Conservation (phyloP, 2,329 filamentous ascomycete species). For the Cyclaneusma minus region DNA sequence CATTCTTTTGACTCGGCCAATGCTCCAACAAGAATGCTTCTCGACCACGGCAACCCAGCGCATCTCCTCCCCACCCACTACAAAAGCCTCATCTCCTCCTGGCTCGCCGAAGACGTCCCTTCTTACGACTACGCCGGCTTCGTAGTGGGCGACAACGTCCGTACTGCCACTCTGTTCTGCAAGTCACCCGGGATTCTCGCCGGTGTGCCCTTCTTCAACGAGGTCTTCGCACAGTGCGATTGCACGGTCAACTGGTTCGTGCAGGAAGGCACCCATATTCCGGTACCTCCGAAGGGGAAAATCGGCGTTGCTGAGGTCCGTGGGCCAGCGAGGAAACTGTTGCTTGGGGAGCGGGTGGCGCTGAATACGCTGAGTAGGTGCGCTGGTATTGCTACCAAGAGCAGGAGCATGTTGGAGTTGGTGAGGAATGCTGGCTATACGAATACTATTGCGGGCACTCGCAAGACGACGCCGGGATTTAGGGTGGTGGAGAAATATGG, state of each 20-base stretch:
- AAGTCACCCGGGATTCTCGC: slow-evolving; percentile 71
- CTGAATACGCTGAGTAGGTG: slow-evolving; percentile 83
- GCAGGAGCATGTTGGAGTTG: slow-evolving; percentile 34
- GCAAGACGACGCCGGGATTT: slow-evolving; percentile 95
- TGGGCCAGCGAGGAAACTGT: slow-evolving; percentile 65
- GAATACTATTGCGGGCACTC: slow-evolving; percentile 79
- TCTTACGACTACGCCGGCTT: slow-evolving; percentile 96
- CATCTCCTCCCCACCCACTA: slow-evolving; percentile 76
- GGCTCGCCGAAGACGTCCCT: slow-evolving; percentile 93
- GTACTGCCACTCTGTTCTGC: slow-evolving; percentile 50
- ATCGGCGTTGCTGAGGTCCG: slow-evolving; percentile 62
- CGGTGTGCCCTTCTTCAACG: slow-evolving; percentile 87
- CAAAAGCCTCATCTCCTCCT: slow-evolving; percentile 64
- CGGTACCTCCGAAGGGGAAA: slow-evolving; percentile 35
- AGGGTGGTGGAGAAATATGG: slow-evolving; percentile 95
- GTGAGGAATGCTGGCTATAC: slow-evolving; percentile 55
- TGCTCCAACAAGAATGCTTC: slow-evolving; percentile 16
- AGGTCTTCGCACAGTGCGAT: slow-evolving; percentile 78
- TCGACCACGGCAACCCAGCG: slow-evolving; percentile 37
- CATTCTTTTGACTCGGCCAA: no score
- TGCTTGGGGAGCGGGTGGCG: slow-evolving; percentile 87
- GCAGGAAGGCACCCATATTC: slow-evolving; percentile 56
- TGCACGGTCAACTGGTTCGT: slow-evolving; percentile 87
- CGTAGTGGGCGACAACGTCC: slow-evolving; percentile 63
- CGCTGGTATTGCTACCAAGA: slow-evolving; percentile 73